Evolutionary conservation across 148 eudicot species (phyloP).

Genomic region (Cornus controversa): DNA sequence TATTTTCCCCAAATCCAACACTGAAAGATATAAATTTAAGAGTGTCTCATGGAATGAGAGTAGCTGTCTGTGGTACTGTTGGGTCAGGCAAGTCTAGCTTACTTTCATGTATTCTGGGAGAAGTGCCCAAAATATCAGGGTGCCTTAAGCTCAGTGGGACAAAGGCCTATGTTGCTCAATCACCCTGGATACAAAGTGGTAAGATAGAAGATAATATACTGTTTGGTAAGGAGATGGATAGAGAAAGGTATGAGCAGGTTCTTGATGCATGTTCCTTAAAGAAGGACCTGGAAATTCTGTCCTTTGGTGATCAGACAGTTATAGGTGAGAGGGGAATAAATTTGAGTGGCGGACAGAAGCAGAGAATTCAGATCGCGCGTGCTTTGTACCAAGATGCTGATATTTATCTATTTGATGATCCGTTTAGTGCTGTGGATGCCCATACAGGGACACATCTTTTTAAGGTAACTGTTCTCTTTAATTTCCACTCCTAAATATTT

Average conservation of each 20-base stretch:
- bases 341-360: slow-evolving; percentile 57
- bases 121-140: slow-evolving; percentile 44
- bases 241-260: slow-evolving; percentile 31
- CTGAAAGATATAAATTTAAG: slow-evolving; percentile 37
- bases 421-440: slow-evolving; percentile 57
- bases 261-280: slow-evolving; percentile 46
- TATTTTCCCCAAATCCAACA: slow-evolving; percentile 11
- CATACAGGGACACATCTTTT: slow-evolving; percentile 49
- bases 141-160: slow-evolving; percentile 36
- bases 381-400: slow-evolving; percentile 54
- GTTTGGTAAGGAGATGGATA: slow-evolving; percentile 46
- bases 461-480: slow-evolving; percentile 24
- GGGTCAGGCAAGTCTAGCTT: slow-evolving; percentile 60
- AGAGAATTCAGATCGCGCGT: slow-evolving; percentile 48
- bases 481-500: not conserved
- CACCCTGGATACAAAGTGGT: slow-evolving; percentile 57
- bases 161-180: slow-evolving; percentile 55
- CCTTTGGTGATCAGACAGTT: slow-evolving; percentile 43
- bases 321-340: slow-evolving; percentile 56
- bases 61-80: slow-evolving; percentile 48
- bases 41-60: slow-evolving; percentile 30
- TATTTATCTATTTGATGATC: slow-evolving; percentile 50
- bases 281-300: slow-evolving; percentile 44
- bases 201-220: slow-evolving; percentile 54
- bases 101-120: slow-evolving; percentile 54